A percentile compares a stretch with the other conserved stretches of the same genome.
These are phyloP conservation scores for Climacium dendroides DNA, from an alignment of 225 moss, liverwort and hornwort species.

Conservation along the genomic window DNA sequence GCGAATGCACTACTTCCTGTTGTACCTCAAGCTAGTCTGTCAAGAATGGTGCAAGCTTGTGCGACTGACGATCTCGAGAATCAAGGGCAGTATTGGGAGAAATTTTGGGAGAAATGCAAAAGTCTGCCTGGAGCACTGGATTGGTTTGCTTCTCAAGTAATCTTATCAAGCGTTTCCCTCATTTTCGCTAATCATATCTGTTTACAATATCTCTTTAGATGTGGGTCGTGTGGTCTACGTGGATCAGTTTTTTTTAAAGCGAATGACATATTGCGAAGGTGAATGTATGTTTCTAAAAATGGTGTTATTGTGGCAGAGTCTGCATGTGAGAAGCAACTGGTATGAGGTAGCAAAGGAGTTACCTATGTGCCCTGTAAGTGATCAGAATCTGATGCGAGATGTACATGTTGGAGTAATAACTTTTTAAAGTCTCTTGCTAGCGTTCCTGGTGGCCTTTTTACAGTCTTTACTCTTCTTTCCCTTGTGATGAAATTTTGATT, in stretches of 20 bases:
- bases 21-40: conserved; percentile 56
- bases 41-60: conserved; percentile 29
- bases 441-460: not conserved
- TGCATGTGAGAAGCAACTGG: conserved; percentile 58
- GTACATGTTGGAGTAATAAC: not conserved
- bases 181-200: not conserved
- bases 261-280: not conserved
- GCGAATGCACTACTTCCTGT: conserved; percentile 89
- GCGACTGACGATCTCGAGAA: conserved; percentile 13
- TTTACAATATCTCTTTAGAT: not conserved
- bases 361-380: conserved; percentile 58
- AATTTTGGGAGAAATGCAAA: conserved; percentile 23
- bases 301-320: conserved; percentile 40
- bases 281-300: not conserved
- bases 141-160: conserved; percentile 38
- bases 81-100: conserved; percentile 21
- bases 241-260: not conserved
- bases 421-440: not conserved
- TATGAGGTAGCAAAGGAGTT: conserved; percentile 41
- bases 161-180: not conserved
- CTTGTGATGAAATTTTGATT: not conserved
- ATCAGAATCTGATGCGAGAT: not conserved
- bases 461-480: not conserved
- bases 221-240: not conserved
- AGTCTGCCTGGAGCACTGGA: conserved; percentile 22